Evolutionary conservation across 805 yeast species (phyloP).

Genomic region (Pichia phayaonensis): DNA sequence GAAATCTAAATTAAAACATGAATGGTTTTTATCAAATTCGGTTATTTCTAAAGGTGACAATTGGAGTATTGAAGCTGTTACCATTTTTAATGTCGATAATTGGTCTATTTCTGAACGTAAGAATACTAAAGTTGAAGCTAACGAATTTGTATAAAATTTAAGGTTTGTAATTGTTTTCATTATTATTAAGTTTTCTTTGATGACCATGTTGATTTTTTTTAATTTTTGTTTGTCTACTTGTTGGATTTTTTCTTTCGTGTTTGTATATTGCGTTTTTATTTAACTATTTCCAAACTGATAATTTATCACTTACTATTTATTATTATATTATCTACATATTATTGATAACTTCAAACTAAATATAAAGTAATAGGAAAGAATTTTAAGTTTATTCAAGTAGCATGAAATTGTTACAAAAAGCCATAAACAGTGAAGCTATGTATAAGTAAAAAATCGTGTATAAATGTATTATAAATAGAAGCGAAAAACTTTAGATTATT

Average conservation of each 20-base stretch:
- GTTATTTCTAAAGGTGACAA: slow-evolving; percentile 32
- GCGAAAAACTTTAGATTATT: neutral
- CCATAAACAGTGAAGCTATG: neutral
- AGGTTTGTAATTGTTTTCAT: neutral
- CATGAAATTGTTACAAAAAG: neutral
- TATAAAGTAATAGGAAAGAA: too few relatives aligned
- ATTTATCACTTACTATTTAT: neutral
- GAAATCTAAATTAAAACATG: slow-evolving; percentile 12
- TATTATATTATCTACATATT: too few relatives aligned
- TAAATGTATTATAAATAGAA: neutral
- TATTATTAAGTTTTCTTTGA: neutral
- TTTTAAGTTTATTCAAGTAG: neutral
- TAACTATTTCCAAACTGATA: neutral
- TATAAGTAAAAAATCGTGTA: neutral
- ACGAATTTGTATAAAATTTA: slow-evolving; percentile 1
- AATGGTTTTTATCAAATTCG: slow-evolving; percentile 35
- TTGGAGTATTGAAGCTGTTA: slow-evolving; percentile 37
- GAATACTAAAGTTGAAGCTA: slow-evolving; percentile 31
- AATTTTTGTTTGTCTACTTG: neutral
- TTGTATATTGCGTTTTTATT: neutral
- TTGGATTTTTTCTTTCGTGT: neutral
- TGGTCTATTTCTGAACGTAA: slow-evolving; percentile 37
- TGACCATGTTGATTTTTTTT: neutral
- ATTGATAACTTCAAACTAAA: too few relatives aligned
- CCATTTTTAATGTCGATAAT: slow-evolving; percentile 35